Conservation (phyloP, 345 rosid species). For the Brassica incana region DNA sequence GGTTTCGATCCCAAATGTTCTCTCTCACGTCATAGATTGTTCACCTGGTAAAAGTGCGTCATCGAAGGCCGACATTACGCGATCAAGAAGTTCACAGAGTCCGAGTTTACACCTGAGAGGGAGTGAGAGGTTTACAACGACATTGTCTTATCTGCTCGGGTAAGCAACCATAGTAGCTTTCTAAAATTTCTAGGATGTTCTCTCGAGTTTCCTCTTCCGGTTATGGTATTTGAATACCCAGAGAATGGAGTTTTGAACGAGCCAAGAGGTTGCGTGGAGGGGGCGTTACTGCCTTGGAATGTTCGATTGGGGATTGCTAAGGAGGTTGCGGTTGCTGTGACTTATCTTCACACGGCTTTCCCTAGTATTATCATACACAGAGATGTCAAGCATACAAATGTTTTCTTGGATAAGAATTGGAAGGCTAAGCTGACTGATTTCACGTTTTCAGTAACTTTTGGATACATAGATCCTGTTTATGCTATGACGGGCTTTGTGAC, state of each 20-base stretch:
- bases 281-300: not conserved
- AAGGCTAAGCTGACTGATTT: not conserved
- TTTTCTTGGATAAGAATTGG: not conserved
- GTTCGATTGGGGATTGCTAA: not conserved
- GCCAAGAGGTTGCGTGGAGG: not conserved
- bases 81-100: not conserved
- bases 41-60: not conserved
- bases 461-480: not conserved
- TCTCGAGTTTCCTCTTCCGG: not conserved
- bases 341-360: not conserved
- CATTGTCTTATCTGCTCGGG: not conserved
- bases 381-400: not conserved
- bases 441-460: not conserved
- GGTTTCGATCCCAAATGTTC: not conserved
- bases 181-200: not conserved
- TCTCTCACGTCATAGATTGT: not conserved
- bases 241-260: not conserved
- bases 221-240: not conserved
- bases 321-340: not conserved
- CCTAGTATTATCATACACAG: not conserved
- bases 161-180: not conserved
- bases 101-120: not conserved
- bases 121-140: not conserved
- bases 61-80: not conserved
- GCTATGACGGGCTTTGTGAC: not conserved